Conservation (phyloP, 2,329 filamentous ascomycete genomes). For the Didymella segeticola region DNA sequence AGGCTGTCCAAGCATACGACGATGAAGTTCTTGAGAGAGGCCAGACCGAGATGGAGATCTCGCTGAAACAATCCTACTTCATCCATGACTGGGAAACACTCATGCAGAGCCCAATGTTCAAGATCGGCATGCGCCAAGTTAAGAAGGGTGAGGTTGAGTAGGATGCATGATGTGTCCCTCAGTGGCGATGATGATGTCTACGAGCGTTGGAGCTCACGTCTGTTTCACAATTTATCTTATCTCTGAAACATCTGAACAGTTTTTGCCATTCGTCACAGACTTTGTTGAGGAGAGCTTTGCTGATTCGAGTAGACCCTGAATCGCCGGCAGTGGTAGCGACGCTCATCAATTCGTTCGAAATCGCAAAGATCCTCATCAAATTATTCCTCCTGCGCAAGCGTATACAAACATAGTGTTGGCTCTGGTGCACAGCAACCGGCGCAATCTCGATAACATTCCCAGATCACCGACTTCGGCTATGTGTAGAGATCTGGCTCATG, state of each 20-base stretch:
- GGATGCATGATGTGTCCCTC: constrained; percentile 3
- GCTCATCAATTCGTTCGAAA: not conserved
- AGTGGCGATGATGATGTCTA: not conserved
- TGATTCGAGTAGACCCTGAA: not conserved
- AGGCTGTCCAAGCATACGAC: constrained; percentile 38
- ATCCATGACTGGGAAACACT: constrained; percentile 51
- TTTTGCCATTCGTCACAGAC: not conserved
- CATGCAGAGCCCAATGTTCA: constrained; percentile 37
- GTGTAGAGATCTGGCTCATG: constrained; percentile 5
- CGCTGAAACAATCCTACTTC: constrained; percentile 54
- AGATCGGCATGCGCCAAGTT: constrained; percentile 29
- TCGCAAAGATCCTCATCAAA: not conserved
- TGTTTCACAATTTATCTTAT: not conserved
- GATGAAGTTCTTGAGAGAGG: constrained; percentile 51
- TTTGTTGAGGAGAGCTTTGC: not conserved
- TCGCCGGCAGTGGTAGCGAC: not conserved
- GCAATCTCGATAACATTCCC: constrained; percentile 17
- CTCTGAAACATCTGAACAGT: not conserved
- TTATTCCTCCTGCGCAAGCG: not conserved
- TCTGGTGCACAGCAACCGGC: constrained; percentile 8
- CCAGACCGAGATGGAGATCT: constrained; percentile 54
- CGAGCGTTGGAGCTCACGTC: not conserved
- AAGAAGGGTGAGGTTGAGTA: constrained; percentile 15
- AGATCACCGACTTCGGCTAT: constrained; percentile 7
- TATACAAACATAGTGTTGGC: constrained; percentile 6